Base-by-base conservation (phyloP, 352 stramenopile genomes). In the Phytophthora pisi region DNA sequence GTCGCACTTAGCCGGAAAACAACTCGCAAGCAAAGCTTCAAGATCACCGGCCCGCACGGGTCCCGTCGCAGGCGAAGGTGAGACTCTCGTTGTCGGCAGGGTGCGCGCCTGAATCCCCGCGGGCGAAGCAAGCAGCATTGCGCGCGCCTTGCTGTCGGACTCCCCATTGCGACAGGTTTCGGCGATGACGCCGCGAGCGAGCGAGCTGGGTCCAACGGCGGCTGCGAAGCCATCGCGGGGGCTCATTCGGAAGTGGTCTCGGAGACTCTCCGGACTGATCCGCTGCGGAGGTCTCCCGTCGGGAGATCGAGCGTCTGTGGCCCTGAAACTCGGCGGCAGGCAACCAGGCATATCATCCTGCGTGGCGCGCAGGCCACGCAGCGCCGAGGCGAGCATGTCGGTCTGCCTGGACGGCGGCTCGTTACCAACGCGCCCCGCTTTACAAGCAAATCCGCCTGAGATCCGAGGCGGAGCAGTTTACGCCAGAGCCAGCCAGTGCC, bases 381-480 rank as follows among this genome's bases (percentile, higher is more conserved):
- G 8, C 42, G 42, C 42, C 16, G 36, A 18, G 15, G 13, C 13
- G 36, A 43, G 13, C 36, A 43, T 43, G 26, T n/a, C 13, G 49
- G 49, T 55, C 49, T 16, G 36, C 16, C 36, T 31, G 28, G 24
- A 20, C 11, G 20, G 24, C 47, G 23, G 47, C 23, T 18, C 23
- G 18, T 53, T 36, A 53, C 47, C 23, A 36, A 53, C 47, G 47
- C 24, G 23, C 47, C 8, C 24, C 36, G 45, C 7, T 51, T 56
- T 40, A 56, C 20, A 46, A 47, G 31, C 61, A 64, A 55, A 64
- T 59, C 36, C n/a, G 43, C 15, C 13, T 28, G 43, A 50, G 36
- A 7, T 15, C 38, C 15, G 5, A 18, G 38, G 6, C 16, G n/a
- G 40, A 18, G 51, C 45, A 57, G 53, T 62, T 61, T 61, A 49